Percentiles rank a stretch among this genome's conserved stretches.
phyloP scores from a whole-genome alignment of 441 rosid genomes.

The Brassica balearica region DNA sequence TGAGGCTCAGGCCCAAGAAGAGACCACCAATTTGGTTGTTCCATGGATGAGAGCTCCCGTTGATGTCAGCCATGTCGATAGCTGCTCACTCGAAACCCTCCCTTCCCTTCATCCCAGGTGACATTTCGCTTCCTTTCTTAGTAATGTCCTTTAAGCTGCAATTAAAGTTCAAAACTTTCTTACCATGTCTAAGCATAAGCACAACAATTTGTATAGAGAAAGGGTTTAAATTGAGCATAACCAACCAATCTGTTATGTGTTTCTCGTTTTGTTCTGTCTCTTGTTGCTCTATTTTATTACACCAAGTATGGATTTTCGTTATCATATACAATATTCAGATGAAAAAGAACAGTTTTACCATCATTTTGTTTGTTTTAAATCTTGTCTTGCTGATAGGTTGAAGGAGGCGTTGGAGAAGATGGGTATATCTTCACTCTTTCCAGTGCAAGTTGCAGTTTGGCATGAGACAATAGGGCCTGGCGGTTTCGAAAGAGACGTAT shows the following conservation, averaged over 20 bases:
- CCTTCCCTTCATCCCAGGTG: slow-evolving; percentile 88
- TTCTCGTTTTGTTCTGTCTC: background rate
- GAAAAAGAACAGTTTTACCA: slow-evolving; percentile 4
- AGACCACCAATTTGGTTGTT: slow-evolving; percentile 54
- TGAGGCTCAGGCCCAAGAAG: slow-evolving; percentile 39
- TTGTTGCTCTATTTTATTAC: background rate
- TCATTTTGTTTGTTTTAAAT: background rate
- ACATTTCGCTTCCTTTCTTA: slow-evolving; percentile 3
- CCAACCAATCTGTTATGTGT: background rate
- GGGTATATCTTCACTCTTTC: slow-evolving; percentile 73
- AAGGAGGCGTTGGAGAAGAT: slow-evolving; percentile 66
- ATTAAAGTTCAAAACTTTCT: background rate
- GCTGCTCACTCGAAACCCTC: slow-evolving; percentile 61
- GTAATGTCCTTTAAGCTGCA: background rate
- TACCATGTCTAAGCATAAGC: background rate
- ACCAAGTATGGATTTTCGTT: background rate
- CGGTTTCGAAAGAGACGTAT: slow-evolving; percentile 80
- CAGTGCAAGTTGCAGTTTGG: slow-evolving; percentile 93
- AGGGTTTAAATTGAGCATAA: background rate
- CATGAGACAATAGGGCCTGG: slow-evolving; percentile 94
- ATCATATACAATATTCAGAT: background rate
- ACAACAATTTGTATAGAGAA: slow-evolving; percentile 1
- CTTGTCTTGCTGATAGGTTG: slow-evolving; percentile 49
- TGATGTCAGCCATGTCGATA: slow-evolving; percentile 59
- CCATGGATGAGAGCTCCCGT: slow-evolving; percentile 97